phyloP scores from a whole-genome alignment of 2,329 filamentous ascomycete genomes.

The Metarhizium humberi region DNA sequence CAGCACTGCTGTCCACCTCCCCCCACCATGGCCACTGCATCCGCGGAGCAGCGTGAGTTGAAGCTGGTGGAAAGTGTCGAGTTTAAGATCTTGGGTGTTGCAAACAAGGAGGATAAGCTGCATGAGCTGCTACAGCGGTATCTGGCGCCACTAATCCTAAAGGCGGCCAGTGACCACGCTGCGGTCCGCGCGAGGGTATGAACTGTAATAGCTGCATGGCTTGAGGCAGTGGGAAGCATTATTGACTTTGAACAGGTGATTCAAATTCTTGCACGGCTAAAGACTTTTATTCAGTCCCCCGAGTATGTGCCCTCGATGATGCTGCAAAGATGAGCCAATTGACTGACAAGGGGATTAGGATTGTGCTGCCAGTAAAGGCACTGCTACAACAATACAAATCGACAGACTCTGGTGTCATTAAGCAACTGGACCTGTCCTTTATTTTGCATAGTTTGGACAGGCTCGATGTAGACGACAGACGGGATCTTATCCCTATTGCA shows the following conservation, averaged over 20 bases:
- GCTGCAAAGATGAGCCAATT: neutral
- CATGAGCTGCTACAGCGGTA: constrained; percentile 70
- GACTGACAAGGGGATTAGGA: constrained; percentile 25
- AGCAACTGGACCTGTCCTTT: constrained; percentile 82
- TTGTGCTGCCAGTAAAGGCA: constrained; percentile 75
- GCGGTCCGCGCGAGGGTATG: constrained; percentile 69
- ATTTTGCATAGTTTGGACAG: constrained; percentile 68
- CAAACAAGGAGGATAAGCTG: constrained; percentile 77
- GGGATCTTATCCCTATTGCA: constrained; percentile 57
- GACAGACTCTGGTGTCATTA: constrained; percentile 61
- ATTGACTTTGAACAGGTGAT: constrained; percentile 33
- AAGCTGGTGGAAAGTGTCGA: constrained; percentile 78
- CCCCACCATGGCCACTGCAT: constrained; percentile 24
- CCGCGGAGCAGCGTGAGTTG: constrained; percentile 62
- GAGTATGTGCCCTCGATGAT: constrained; percentile 25
- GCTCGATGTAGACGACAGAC: constrained; percentile 48
- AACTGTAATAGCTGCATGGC: neutral
- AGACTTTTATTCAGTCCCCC: constrained; percentile 43
- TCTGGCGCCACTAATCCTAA: constrained; percentile 73
- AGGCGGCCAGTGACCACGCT: constrained; percentile 71
- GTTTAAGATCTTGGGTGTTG: constrained; percentile 67
- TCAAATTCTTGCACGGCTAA: constrained; percentile 40
- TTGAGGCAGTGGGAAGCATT: neutral
- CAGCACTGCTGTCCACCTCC: neutral
- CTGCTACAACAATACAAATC: constrained; percentile 85